Evolutionary conservation across 305 asterid species (phyloP), one percentile per base, ranked within the genome.

Genomic region (Fraxinus baroniana): DNA sequence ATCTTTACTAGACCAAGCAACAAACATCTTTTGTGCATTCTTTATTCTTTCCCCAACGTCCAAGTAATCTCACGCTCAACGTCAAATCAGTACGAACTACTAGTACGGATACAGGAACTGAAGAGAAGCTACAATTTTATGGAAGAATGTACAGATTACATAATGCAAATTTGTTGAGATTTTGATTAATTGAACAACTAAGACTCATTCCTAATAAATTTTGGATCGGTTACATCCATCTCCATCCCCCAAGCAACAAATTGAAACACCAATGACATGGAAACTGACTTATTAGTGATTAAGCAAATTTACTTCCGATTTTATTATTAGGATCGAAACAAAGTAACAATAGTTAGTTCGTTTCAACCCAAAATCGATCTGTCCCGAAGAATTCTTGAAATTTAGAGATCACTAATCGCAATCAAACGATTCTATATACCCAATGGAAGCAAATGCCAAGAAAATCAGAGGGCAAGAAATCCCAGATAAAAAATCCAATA

Each of bases 401-500:
- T 28, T 41, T 15, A 28, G 28, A 32, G 12, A 13, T 68, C 57
- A 39, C 74, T 57, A 82, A 83, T 55, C 79, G 15, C 49, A 72
- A 74, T 73, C 76, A 83, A 70, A 24, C 79, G 77, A 44, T 62
- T 44, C 17, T 1, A 64, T n/a, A 82, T 78, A n/a, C 33, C 57
- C 24, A 64, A 1, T 10, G 57, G 26, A 70, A 24, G 1, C 79
- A 71, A 76, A n/a, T 73, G 36, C 17, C 77, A 60, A 79, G 5
- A 20, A 18, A 37, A 57, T 12, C 71, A 22, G 5, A 30, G 32
- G 24, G n/a, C 66, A 79, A 10, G 5, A 66, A 83, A 83, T 3
- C 84, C 80, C 80, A 62, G 60, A 79, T 70, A 30, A 75, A 28
- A 0, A 84, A 82, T 62, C 83, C 46, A 39, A 76, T 6, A 78